Evolutionary conservation across 1,284 basidiomycete species (phyloP).

Genomic region (Cryptococcus sp.): DNA sequence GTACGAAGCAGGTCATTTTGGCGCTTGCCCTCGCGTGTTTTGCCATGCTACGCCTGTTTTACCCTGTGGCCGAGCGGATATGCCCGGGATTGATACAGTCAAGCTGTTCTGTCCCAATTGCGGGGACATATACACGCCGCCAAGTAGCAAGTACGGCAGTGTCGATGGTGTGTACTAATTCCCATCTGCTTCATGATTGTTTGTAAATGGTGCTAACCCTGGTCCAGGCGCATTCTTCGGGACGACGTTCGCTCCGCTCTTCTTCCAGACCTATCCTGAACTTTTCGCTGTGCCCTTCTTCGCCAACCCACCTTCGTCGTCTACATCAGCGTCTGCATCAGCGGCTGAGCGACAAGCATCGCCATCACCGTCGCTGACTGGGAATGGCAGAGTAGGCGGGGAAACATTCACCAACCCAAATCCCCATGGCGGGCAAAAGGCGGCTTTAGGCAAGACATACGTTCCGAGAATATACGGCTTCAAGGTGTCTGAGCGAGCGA

Average conservation of each 20-base stretch:
- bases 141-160: constrained; percentile 91
- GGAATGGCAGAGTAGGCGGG: constrained; percentile 25
- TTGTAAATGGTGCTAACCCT: not conserved
- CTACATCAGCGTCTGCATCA: constrained; percentile 16
- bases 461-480: constrained; percentile 87
- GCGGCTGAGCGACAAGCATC: constrained; percentile 17
- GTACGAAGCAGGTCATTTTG: constrained; percentile 91
- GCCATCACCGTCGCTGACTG: constrained; percentile 16
- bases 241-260: constrained; percentile 94
- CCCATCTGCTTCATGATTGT: not conserved
- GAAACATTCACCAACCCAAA: constrained; percentile 63
- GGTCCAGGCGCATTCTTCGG: constrained; percentile 92
- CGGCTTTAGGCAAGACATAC: constrained; percentile 82
- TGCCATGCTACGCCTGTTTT: constrained; percentile 88
- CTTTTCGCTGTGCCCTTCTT: constrained; percentile 86
- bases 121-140: constrained; percentile 94
- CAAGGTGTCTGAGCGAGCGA: constrained; percentile 61
- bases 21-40: constrained; percentile 92
- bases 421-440: constrained; percentile 73
- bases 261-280: constrained; percentile 96
- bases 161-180: constrained; percentile 74
- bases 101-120: constrained; percentile 99
- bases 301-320: constrained; percentile 57
- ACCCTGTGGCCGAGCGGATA: constrained; percentile 92
- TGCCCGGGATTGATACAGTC: constrained; percentile 97